phyloP scores from a whole-genome alignment of 1,139 yeast genomes.

The Magnusiomyces ingens region DNA sequence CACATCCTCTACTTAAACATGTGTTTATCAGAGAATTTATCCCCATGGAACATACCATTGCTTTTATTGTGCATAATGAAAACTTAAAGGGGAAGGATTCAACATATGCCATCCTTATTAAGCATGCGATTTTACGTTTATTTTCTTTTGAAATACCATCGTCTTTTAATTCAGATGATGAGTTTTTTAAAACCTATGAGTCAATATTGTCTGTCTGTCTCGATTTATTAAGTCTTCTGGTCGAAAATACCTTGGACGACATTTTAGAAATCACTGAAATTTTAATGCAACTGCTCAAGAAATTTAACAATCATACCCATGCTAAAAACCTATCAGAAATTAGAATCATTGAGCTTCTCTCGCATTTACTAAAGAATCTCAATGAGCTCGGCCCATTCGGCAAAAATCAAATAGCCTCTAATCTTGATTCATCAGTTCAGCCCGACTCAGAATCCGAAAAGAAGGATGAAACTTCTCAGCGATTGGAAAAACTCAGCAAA shows the following conservation, averaged over 20 bases:
- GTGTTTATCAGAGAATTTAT: conserved; percentile 15
- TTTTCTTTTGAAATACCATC: conserved; percentile 26
- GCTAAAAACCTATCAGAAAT: conserved; percentile 15
- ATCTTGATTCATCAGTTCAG: background rate
- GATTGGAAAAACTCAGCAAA: conserved; percentile 10
- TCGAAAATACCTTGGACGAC: conserved; percentile 12
- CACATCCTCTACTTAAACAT: conserved; percentile 13
- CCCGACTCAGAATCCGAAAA: conserved; percentile 3
- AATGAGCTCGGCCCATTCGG: conserved; percentile 2
- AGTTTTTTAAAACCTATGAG: conserved; percentile 12
- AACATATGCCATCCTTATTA: conserved; percentile 52
- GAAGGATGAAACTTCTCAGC: conserved; percentile 9
- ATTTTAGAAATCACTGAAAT: conserved; percentile 14
- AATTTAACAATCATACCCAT: conserved; percentile 13
- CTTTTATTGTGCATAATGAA: conserved; percentile 15
- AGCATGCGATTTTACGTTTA: conserved; percentile 45
- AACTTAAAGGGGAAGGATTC: conserved; percentile 43
- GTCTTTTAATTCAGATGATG: conserved; percentile 4
- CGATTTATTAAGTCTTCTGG: conserved; percentile 10
- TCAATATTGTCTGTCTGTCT: conserved; percentile 9
- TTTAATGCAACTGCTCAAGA: conserved; percentile 14
- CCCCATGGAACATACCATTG: conserved; percentile 37
- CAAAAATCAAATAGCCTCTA: background rate
- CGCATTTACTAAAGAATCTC: conserved; percentile 13
- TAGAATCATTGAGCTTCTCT: conserved; percentile 16